Conservation (phyloP, 805 yeast genomes). For the Schwanniomyces polymorphus region DNA sequence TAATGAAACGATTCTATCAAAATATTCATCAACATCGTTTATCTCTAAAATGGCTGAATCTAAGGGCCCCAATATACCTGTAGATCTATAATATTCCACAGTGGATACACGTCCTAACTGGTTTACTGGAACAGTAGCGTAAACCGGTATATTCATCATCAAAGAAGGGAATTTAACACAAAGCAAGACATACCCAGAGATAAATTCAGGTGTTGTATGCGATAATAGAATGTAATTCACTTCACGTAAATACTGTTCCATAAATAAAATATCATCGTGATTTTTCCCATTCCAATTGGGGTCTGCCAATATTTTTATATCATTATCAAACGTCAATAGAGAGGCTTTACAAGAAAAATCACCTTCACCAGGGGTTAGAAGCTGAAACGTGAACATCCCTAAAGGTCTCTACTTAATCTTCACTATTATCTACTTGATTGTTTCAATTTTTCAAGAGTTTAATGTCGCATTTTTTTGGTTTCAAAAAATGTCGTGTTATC, state of each 20-base stretch:
- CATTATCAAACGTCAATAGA: slow-evolving; percentile 55
- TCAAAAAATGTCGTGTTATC: neutral
- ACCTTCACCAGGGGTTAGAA: slow-evolving; percentile 27
- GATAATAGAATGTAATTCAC: slow-evolving; percentile 78
- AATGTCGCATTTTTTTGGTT: neutral
- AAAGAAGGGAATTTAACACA: slow-evolving; percentile 57
- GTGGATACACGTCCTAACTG: slow-evolving; percentile 85
- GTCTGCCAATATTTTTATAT: slow-evolving; percentile 60
- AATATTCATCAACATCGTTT: slow-evolving; percentile 75
- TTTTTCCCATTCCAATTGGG: slow-evolving; percentile 70
- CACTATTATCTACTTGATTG: neutral
- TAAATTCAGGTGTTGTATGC: slow-evolving; percentile 76
- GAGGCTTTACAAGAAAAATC: slow-evolving; percentile 44
- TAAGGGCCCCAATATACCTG: slow-evolving; percentile 75
- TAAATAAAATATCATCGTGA: slow-evolving; percentile 29
- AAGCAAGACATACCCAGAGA: slow-evolving; percentile 77
- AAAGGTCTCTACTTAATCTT: neutral
- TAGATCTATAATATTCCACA: slow-evolving; percentile 74
- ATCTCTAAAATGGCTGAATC: slow-evolving; percentile 57
- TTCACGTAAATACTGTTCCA: slow-evolving; percentile 35
- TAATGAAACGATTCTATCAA: slow-evolving; percentile 66
- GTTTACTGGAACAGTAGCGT: slow-evolving; percentile 86
- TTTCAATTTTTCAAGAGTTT: neutral
- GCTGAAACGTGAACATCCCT: slow-evolving; percentile 38
- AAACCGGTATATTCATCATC: slow-evolving; percentile 66